phyloP scores from a whole-genome alignment of 2,329 filamentous ascomycete species.

The Talaromyces atroroseus region DNA sequence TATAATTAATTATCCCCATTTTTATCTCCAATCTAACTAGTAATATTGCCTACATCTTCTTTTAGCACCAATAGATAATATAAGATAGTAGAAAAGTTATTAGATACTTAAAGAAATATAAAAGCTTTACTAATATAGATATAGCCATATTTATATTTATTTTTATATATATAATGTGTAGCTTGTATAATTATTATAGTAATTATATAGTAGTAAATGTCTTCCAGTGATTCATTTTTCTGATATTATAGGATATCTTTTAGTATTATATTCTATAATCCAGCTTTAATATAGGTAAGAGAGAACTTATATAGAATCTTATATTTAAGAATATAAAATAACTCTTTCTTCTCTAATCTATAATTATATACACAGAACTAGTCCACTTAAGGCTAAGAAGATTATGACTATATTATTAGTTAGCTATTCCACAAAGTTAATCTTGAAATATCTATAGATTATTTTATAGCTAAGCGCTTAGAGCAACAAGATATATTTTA shows the following conservation, averaged over 20 bases:
- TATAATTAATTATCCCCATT: conserved; percentile 19
- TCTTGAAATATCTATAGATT: neutral
- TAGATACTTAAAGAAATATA: conserved; percentile 39
- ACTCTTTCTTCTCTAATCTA: conserved; percentile 15
- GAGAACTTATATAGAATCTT: conserved; percentile 47
- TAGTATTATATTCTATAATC: conserved; percentile 42
- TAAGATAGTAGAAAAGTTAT: conserved; percentile 24
- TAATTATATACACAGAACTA: conserved; percentile 24
- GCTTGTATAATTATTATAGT: neutral
- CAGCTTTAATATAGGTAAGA: conserved; percentile 36
- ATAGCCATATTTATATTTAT: conserved; percentile 38
- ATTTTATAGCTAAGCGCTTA: conserved; percentile 8
- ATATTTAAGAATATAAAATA: conserved; percentile 37
- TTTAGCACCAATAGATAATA: conserved; percentile 30
- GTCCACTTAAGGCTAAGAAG: conserved; percentile 23
- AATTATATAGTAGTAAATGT: neutral
- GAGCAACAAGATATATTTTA: conserved; percentile 13
- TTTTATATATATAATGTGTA: neutral
- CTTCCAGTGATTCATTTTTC: conserved; percentile 25
- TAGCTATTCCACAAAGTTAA: conserved; percentile 1
- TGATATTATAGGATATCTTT: conserved; percentile 32
- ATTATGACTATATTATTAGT: conserved; percentile 4
- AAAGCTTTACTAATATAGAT: conserved; percentile 41
- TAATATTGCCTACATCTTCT: conserved; percentile 23
- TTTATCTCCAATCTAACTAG: neutral